Base-by-base conservation (phyloP, 495 filamentous ascomycete species). In the Trichoderma asperelloides region DNA sequence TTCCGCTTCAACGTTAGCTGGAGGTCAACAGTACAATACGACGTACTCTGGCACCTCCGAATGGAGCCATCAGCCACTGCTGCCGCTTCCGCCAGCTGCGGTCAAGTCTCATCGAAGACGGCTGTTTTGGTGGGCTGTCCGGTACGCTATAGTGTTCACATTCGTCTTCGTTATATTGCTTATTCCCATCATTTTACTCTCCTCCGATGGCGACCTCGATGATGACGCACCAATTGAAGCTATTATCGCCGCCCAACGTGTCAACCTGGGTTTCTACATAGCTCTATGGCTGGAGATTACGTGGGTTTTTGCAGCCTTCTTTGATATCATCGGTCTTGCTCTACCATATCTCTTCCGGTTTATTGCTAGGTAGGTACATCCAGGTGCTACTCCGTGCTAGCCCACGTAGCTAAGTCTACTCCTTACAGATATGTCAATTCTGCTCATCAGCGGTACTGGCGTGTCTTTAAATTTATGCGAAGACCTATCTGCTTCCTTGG, bases 261-360 rank as follows among this genome's bases (percentile, higher is more conserved):
- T 25, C 23, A 65, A 57, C 27, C 47, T 66, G 3, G 33, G 72
- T 27, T 74, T 70, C 55, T 73, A 71, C 66, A 60, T 73, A 28
- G 74, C 71, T 40, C 7, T 45, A 9, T 75, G 72, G 63, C 62
- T 75, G 1, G 18, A 66, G 15, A 51, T 68, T 18, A 67, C 70
- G 0, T 75, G 74, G 74, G 13, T 75, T 5, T 67, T 65, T 55
- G 28, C 69, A 2, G 69, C 68, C 25, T 3, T 69, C 3, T 67
- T 49, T 6, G 73, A 68, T 47, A 27, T 65, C 3, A 3, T 74
- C 23, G 72, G 67, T 6, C 64, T 62, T 3, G 65, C 66, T 7
- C n/a, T 75, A 16, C 74, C 74, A 0, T 74, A 74, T 65, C 55
- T 70, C 47, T 75, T 75, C 47, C 40, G 74, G 13, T 67, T 74